Evolutionary conservation across 768 basidiomycete species (phyloP), one percentile per base, ranked within the genome.

Genomic region (Leccinum imitatum): DNA sequence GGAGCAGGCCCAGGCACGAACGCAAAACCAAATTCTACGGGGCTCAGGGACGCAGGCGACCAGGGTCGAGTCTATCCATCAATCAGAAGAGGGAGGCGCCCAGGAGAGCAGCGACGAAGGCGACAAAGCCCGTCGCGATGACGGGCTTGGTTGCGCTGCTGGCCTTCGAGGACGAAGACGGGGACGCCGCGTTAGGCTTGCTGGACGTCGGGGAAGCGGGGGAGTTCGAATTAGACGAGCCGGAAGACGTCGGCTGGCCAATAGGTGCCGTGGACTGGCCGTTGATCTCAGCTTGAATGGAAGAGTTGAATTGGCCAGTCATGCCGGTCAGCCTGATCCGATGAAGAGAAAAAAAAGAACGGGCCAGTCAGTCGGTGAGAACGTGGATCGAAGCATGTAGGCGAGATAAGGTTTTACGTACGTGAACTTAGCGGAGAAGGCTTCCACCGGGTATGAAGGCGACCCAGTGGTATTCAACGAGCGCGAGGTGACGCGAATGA

Each of bases 351-450:
- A 14, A 53, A 35, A 11, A 21, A 3, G 37, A 39, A 39, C 39
- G 17, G 17, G 39, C 3, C n/a, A 44, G 48, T 64, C 15, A 57
- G 41, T 4, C 21, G 23, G 48, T 44, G 33, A 8, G 23, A 14
- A 14, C 41, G 41, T 44, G n/a, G 2, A 44, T 44, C 41, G 14
- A 1, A 14, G 4, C 30, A 17, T 4, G 31, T 9, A 14, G 33
- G 13, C 15, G 10, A n/a, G 2, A n/a, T 4, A 46, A 46, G n/a
- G 44, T 3, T 19, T 46, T 46, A 76, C 87, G 63, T 68, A 93
- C 91, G 77, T 77, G 79, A 92, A 94, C 66, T 82, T 83, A 63
- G 92, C 82, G 7, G 91, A 91, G 79, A 93, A 95, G 0, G 90
- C 85, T 63, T 87, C 76, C 50, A 80, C 82, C 4, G 81, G 82